Evolutionary conservation across 2,329 filamentous ascomycete species (phyloP), one percentile per base, ranked within the genome.

Genomic region (Sporothrix sp.): DNA sequence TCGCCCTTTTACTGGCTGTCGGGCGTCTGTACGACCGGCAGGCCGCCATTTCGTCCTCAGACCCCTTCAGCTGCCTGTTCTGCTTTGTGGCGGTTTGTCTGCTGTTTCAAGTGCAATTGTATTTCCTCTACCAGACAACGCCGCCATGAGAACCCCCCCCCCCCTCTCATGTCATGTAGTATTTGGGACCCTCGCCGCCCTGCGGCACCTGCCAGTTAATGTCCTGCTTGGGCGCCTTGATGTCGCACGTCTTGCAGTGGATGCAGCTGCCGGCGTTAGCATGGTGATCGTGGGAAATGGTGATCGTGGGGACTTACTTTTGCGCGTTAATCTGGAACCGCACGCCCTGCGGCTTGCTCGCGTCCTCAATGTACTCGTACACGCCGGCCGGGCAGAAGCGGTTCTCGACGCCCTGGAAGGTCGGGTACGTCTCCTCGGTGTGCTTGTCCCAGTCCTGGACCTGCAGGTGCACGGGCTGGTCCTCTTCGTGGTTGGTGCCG

Each of bases 191-290:
- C 60, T 83, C 93, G 47, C 91, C 93, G 58, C 93, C 90, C 65
- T 96, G 89, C 7, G 93, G 93, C 28, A 93, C 93, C 60, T 88
- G 81, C 88, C 88, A 95, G 68, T 95, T 96, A 69, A 98, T 97
- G 64, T 97, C 93, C 71, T 98, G 93, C 56, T 84, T 80, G 7
- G 93, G 93, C 14, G 88, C 91, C 72, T 98, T 98, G 72, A 98
- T 98, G 68, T 98, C 93, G 66, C 93, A 98, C 13, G 93, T 98
- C 78, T 98, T 98, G 77, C 93, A 98, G 70, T 98, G 93, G 58
- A 98, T 95, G 66, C 93, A 98, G 70, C 90, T 95, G 59, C 36
- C 16, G 4, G 5, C 23, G 48, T 52, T 38, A 53, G 50, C 9
- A 37, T 27, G 18, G 11, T 6, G 32, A 35, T 23, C 6, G 14